Evolutionary conservation across 257 asterid genomes (phyloP), one percentile per base, ranked within the genome.

Genomic region (Ilex aquifolium): DNA sequence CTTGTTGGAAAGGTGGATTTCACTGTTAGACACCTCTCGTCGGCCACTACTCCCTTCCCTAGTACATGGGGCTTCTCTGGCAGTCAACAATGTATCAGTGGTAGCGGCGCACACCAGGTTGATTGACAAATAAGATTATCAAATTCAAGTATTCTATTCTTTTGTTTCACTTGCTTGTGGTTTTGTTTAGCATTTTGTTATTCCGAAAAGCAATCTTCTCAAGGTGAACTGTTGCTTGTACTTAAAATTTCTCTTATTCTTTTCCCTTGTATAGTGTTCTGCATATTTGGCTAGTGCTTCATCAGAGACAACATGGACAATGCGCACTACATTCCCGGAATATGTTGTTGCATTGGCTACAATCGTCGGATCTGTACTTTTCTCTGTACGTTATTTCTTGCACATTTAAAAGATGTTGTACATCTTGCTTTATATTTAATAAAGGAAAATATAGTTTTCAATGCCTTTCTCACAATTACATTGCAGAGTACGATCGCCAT

Each of bases 1-100:
- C 87, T 90, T 61, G 68, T 80, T 56, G 99, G 99, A 52, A 88
- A 83, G 87, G 99, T 91, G 63, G 99, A 93, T 66, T 93, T 93
- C 82, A 90, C 87, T 65, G 99, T 93, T 65, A 86, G 88, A 69
- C 99, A 87, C 80, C 95, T 93, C 32, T 85, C 97, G 36, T 93
- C 99, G 29, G 62, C 82, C 61, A 81, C 96, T 32, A 13, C 32
- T 61, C 15, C 90, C 72, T 93, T 93, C 75, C 88, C 97, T 13
- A 65, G 83, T 42, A 69, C 89, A 1, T 85, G 79, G 79, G 80
- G 60, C 21, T 84, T 82, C 72, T 77, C 88, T 61, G 64, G 66
- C 54, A 78, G 77, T 61, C 90, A 82, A 69, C 88, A 82, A 61
- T 93, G 99, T 74, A 65, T 90, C 70, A 96, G 95, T 63, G 97